Evolutionary conservation across 1,284 basidiomycete species (phyloP), one percentile per base, ranked within the genome.

Genomic region (Spongiforma sp.): DNA sequence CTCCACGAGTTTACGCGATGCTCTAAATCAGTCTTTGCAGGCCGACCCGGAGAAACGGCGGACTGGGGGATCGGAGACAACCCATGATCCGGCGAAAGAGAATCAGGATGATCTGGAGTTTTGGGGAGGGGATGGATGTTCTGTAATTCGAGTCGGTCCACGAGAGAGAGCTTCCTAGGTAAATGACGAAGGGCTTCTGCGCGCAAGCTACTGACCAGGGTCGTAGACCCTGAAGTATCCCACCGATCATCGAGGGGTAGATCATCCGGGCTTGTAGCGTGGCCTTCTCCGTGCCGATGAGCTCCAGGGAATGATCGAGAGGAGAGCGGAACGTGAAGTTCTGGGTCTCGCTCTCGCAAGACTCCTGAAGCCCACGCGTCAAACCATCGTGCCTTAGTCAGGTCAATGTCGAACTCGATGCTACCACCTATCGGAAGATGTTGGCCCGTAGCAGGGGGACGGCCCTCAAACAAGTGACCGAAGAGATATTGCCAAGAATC

Each of bases 381-480:
- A 71, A 88, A 91, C 92, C 92, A 94, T 34, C 87, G 82, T 30
- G 91, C 92, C 68, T 86, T 86, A 39, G 79, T 79, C 63, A 86
- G 63, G 77, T 93, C 92, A 60, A 94, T 85, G 77, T 94, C 92
- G 72, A 93, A 93, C 75, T 93, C 91, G 33, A 94, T 82, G 57
- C 84, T 86, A 19, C 90, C 92, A 62, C 83, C 81, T 66, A 93
- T 87, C 3, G 90, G 87, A 14, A 86, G 69, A 62, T 80, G 81
- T 58, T 80, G 76, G 56, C 78, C 75, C 59, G 78, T 57, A 30
- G 75, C 65, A 46, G 80, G 72, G 28, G 78, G 70, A 14, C 81
- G 77, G 15, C 82, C 74, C 26, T 90, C 89, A 50, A 89, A 84
- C 34, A 88, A 77, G 74, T 89, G 85, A 36, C 79, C 80, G 89